Evolutionary conservation across 352 stramenopile species (phyloP).

Genomic region (Saprolegnia parasitica): DNA sequence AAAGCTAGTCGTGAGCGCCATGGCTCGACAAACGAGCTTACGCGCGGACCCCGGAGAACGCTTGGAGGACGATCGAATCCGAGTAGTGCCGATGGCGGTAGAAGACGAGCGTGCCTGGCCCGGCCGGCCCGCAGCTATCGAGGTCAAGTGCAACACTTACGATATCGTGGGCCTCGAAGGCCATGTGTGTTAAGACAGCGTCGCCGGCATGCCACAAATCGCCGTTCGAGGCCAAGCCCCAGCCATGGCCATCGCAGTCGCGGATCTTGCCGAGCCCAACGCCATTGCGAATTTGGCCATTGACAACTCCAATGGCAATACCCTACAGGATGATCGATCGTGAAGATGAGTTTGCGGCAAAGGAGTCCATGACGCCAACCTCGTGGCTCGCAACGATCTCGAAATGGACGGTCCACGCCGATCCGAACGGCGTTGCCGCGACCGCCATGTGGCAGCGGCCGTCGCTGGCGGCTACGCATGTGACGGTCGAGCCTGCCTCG

Average conservation of each 20-base stretch:
- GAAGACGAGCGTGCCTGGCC: neutral
- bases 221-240: neutral
- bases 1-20: too few species aligned
- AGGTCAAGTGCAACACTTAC: neutral
- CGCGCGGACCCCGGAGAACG: conserved; percentile 1
- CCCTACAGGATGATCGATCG: neutral
- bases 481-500: neutral
- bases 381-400: neutral
- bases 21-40: neutral
- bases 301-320: neutral
- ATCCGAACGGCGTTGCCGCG: neutral
- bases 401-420: neutral
- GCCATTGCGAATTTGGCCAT: neutral
- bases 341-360: neutral
- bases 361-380: neutral
- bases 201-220: conserved; percentile 4
- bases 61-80: neutral
- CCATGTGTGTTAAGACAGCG: neutral
- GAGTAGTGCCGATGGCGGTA: neutral
- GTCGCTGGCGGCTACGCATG: neutral
- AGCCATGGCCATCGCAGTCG: conserved; percentile 1
- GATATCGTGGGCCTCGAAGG: neutral
- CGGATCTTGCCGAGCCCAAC: neutral
- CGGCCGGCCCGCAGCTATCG: neutral
- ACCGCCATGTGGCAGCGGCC: conserved; percentile 4